Evolutionary conservation across 768 basidiomycete species (phyloP), one percentile per base, ranked within the genome.

Genomic region (Pleurotus tuber-regium): DNA sequence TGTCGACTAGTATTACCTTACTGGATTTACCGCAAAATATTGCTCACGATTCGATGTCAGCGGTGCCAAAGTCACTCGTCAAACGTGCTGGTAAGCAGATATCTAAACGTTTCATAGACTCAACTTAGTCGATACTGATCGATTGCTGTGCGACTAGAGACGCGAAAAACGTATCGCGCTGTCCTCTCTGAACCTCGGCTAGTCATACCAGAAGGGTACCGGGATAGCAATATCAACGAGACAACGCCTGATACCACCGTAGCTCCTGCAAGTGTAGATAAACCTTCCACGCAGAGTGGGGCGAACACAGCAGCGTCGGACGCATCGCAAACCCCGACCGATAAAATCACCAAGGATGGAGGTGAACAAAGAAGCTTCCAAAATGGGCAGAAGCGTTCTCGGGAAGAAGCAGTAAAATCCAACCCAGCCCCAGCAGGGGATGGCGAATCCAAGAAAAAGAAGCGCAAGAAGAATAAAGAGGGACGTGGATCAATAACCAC

Each of bases 121-220:
- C n/a, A n/a, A n/a, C n/a, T n/a, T n/a, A n/a, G n/a, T n/a, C n/a
- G n/a, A n/a, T n/a, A n/a, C n/a, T 19, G 43, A 35, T 18, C 41
- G 14, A 1, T 2, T 47, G 46, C 18, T 36, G 18, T 9, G 23
- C 21, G 5, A 39, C 18, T 58, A 92, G 91, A 89, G 69, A 89
- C 89, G 1, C 86, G 91, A 26, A 82, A 80, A 61, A 91, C 89
- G 4, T 91, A 88, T 59, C 80, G 89, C 4, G 86, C 90, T 0
- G 78, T 92, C 1, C 69, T 92, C 18, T 91, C 89, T 2, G 87
- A 89, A 60, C 88, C 90, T 0, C 79, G 64, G 41, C 63, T 90
- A 8, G 75, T 92, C 9, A 64, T 89, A 1, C 84, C 85, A 21
- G 46, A 48, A 12, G 29, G 29, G 7, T 35, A 31, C 7, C 11